Evolutionary conservation across 139 green algal species (phyloP), one percentile per base, ranked within the genome.

Genomic region (Asterochloris erici): DNA sequence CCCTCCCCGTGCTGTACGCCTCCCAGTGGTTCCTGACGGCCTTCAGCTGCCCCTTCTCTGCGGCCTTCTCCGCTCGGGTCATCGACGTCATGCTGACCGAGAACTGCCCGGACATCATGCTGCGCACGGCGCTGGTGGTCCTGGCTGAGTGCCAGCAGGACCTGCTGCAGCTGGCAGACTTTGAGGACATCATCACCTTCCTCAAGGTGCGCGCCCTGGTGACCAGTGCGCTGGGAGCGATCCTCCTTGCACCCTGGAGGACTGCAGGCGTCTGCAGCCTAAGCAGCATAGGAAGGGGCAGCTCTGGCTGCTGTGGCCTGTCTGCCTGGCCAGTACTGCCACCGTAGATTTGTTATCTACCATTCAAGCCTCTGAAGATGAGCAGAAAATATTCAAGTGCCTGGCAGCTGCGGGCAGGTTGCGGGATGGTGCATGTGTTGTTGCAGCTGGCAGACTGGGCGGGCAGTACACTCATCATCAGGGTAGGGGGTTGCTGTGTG

Each of bases 21-120:
- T 90, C 85, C 47, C 94, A 97, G 87, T 99, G 96, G 96, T 90
- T 98, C 74, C 93, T 99, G 79, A 98, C 96, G n/a, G 74, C 86
- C 62, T 99, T 96, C 81, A 85, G 94, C 14, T 95, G 90, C 85
- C 93, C 95, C 68, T 97, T 98, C 84, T 93, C 96, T 12, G 87
- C 94, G 16, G 70, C 83, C 66, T 95, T 99, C 61, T 85, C 89
- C 14, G 90, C 86, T 26, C 89, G 95, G 12, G 81, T 99, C 27
- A 87, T 99, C 11, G 96, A 99, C 86, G 82, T 96, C 13, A 90
- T 99, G 87, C 86, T 98, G 78, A 84, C 90, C 81, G 91, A 90
- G 66, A 68, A 86, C 77, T 81, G 86, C 78, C 84, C 91, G 74
- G 71, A 76, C 23, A 80, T 95, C 17, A 68, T 97, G 73, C 79